Conservation (phyloP, 176 grass and related monocot genomes). For the Secale cereale region DNA sequence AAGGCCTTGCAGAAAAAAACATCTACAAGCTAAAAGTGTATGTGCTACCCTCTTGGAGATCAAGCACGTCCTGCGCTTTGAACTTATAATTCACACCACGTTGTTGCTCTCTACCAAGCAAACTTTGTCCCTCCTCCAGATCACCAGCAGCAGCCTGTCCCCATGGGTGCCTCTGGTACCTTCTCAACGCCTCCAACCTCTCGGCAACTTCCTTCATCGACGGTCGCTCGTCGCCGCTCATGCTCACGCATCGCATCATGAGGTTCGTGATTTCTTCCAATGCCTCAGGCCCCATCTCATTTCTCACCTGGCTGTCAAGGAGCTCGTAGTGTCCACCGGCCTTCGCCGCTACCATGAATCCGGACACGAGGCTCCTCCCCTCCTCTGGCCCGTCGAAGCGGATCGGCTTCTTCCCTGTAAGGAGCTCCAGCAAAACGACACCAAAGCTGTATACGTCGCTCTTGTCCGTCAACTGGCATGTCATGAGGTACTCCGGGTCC, state of each 20-base stretch:
- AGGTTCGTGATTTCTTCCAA: slow-evolving; percentile 44
- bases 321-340: not conserved
- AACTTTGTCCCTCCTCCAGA: not conserved
- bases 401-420: slow-evolving; percentile 42
- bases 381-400: not conserved
- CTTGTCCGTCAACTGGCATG: slow-evolving; percentile 50
- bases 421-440: slow-evolving; percentile 46
- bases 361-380: not conserved
- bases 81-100: slow-evolving; percentile 9
- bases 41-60: slow-evolving; percentile 31
- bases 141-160: not conserved
- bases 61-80: not conserved
- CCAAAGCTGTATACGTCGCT: slow-evolving; percentile 70
- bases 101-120: slow-evolving; percentile 37
- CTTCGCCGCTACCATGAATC: not conserved
- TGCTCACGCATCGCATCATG: slow-evolving; percentile 44
- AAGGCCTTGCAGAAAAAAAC: too few relatives aligned
- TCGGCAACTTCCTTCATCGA: slow-evolving; percentile 54
- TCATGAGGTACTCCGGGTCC: slow-evolving; percentile 52
- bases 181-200: slow-evolving; percentile 32
- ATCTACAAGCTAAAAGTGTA: slow-evolving; percentile 5
- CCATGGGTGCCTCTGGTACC: slow-evolving; percentile 26
- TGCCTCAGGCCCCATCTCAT: slow-evolving; percentile 25
- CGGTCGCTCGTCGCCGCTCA: slow-evolving; percentile 57
- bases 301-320: slow-evolving; percentile 11